Evolutionary conservation across 345 rosid species (phyloP).

Genomic region (Melaleuca quinquenervia): DNA sequence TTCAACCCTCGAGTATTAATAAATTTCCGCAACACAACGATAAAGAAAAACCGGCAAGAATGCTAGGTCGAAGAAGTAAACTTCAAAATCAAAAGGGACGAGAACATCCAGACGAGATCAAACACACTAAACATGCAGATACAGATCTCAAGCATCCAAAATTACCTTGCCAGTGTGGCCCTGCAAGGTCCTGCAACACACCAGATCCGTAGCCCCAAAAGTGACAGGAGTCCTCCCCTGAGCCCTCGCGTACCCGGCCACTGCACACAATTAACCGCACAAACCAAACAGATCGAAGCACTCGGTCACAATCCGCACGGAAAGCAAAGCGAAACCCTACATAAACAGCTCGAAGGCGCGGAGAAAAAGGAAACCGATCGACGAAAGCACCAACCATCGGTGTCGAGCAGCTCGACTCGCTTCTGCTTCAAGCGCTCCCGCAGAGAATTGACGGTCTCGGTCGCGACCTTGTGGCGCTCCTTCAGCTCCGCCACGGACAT

Average conservation of each 20-base stretch:
- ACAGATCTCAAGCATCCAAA: background rate
- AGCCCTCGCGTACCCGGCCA: slow-evolving; percentile 51
- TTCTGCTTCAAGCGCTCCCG: slow-evolving; percentile 67
- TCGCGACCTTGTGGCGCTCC: slow-evolving; percentile 68
- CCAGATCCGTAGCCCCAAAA: slow-evolving; percentile 86
- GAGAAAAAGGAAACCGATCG: background rate
- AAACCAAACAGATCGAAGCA: slow-evolving; percentile 11
- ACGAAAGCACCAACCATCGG: slow-evolving; percentile 37
- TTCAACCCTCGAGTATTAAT: background rate
- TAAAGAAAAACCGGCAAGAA: background rate
- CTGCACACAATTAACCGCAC: slow-evolving; percentile 25
- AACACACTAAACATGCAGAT: background rate
- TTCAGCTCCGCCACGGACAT: slow-evolving; percentile 90
- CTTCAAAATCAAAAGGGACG: background rate
- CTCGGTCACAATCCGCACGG: background rate
- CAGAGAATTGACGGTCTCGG: slow-evolving; percentile 55
- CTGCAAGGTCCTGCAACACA: slow-evolving; percentile 89
- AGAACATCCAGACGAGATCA: background rate
- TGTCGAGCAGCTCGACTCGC: slow-evolving; percentile 71
- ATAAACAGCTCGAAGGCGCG: background rate
- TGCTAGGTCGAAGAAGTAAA: background rate
- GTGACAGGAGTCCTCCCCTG: slow-evolving; percentile 62
- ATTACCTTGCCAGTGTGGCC: slow-evolving; percentile 92
- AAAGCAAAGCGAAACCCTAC: background rate
- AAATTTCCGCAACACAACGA: background rate